A percentile compares a stretch with the other conserved stretches of the same genome.
Evolutionary conservation across 768 basidiomycete species (phyloP).

Genomic region (Tylopilus subfusipes): DNA sequence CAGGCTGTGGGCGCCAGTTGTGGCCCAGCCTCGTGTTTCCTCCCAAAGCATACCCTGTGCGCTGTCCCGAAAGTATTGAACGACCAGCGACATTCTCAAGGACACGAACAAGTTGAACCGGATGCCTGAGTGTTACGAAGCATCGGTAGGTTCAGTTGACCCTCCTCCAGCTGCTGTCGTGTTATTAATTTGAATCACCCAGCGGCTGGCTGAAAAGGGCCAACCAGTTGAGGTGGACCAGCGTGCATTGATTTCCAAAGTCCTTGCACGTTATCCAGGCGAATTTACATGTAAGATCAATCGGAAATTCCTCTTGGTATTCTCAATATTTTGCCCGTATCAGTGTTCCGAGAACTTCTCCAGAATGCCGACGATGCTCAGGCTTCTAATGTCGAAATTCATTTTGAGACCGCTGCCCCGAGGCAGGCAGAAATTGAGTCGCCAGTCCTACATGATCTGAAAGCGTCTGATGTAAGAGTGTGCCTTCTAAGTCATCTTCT

Average conservation of each 20-base stretch:
- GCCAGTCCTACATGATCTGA: conserved; percentile 52
- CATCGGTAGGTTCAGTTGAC: background rate
- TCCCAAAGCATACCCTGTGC: no score
- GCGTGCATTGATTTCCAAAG: conserved; percentile 88
- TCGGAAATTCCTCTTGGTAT: background rate
- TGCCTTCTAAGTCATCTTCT: conserved; percentile 8
- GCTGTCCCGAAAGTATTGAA: background rate
- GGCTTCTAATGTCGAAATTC: conserved; percentile 69
- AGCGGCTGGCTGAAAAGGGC: conserved; percentile 50
- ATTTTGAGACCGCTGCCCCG: conserved; percentile 62
- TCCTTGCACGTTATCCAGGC: conserved; percentile 90
- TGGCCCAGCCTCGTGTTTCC: no score
- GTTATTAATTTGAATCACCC: background rate
- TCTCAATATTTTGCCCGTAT: no score
- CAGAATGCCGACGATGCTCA: conserved; percentile 77
- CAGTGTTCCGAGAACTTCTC: conserved; percentile 46
- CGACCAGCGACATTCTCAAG: background rate
- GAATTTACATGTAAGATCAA: conserved; percentile 67
- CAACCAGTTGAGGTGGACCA: conserved; percentile 86
- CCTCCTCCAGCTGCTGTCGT: background rate
- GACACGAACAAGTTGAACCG: background rate
- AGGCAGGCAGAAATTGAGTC: conserved; percentile 3
- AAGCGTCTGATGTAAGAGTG: conserved; percentile 45
- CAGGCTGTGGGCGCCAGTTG: no score
- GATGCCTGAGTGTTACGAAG: background rate